Base-by-base conservation (phyloP, 192 early-diverging fungal genomes). In the Coemansia sp. region DNA sequence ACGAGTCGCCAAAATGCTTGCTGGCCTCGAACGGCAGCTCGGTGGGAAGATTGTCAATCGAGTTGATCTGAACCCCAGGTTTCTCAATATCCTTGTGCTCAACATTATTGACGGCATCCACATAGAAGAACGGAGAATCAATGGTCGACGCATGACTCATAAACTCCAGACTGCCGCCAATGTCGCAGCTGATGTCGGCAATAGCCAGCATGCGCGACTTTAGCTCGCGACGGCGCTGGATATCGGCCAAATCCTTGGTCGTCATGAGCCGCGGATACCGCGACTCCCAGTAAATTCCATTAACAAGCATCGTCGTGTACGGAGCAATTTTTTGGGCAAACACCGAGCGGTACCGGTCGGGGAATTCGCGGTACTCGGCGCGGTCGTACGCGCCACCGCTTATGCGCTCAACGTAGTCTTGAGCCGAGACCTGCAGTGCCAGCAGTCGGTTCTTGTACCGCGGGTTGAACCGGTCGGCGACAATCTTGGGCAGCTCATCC, bases 1-100 rank as follows among this genome's bases (percentile, higher is more conserved):
- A 78, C 7, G 91, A 83, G 58, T 91, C 86, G 63, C 92, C 90
- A 80, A 98, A 98, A 77, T 93, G 90, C 71, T 93, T 82, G 73
- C 93, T 95, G 29, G 94, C 92, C 67, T 97, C 95, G 19, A 96
- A 70, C 4, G 97, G 97, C 63, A 98, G 82, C 80, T 98, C 97
- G 2, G 97, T 92, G 1, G 97, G 97, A 39, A 98, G 75, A 67
- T 96, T 98, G 67, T 98, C 97, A 35, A 98, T 93, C 6, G 94
- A 93, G 88, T 97, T 94, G 75, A 98, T 92, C 70, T 96, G 94
- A n/a, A 95, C 87, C 32, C 97, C 97, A 3, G 80, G 72, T 19
- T 84, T 88, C 62, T 93, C 90, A 22, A 88, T 82, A 61, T 91
- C 84, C 62, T 89, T 75, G 81, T 97, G 95, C 56, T 81, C 73